phyloP scores from a whole-genome alignment of 371 early-diverging fungal species.

The Paramicrosporidium saccamoebae region DNA sequence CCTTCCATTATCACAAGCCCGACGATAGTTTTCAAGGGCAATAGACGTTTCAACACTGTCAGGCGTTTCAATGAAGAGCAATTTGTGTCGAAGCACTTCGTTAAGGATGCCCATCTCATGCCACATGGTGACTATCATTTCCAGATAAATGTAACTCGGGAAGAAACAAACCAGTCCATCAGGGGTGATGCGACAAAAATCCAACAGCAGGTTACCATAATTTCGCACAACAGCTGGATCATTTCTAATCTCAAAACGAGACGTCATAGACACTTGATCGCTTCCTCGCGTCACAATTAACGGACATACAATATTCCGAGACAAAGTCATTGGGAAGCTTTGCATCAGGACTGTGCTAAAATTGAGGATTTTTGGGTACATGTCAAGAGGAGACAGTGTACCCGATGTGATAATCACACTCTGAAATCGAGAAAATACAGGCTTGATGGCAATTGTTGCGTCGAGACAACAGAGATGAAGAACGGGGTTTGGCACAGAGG shows the following conservation, averaged over 20 bases:
- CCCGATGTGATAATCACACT: constrained; percentile 97
- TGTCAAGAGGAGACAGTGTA: constrained; percentile 89
- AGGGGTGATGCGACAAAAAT: constrained; percentile 74
- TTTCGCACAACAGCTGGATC: constrained; percentile 97
- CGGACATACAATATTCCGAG: constrained; percentile 74
- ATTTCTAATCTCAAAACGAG: constrained; percentile 86
- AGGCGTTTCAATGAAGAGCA: constrained; percentile 96
- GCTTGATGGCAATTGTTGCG: constrained; percentile 83
- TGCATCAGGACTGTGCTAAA: constrained; percentile 51
- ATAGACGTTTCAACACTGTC: constrained; percentile 92
- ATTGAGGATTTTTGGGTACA: constrained; percentile 91
- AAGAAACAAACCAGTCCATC: constrained; percentile 98
- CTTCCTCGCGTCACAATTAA: constrained; percentile 88
- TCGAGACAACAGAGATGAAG: constrained; percentile 83
- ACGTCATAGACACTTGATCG: constrained; percentile 84
- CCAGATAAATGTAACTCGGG: constrained; percentile 96
- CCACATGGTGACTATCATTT: constrained; percentile 94
- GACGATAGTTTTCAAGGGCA: constrained; percentile 78
- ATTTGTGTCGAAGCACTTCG: constrained; percentile 80
- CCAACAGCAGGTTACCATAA: constrained; percentile 88
- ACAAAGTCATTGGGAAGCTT: constrained; percentile 75
- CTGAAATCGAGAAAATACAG: constrained; percentile 78
- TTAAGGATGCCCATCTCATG: constrained; percentile 79
- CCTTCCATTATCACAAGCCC: constrained; percentile 92
- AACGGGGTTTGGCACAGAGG: constrained; percentile 75